Evolutionary conservation across 1,284 basidiomycete genomes (phyloP).

Genomic region (Moesziomyces sp.): DNA sequence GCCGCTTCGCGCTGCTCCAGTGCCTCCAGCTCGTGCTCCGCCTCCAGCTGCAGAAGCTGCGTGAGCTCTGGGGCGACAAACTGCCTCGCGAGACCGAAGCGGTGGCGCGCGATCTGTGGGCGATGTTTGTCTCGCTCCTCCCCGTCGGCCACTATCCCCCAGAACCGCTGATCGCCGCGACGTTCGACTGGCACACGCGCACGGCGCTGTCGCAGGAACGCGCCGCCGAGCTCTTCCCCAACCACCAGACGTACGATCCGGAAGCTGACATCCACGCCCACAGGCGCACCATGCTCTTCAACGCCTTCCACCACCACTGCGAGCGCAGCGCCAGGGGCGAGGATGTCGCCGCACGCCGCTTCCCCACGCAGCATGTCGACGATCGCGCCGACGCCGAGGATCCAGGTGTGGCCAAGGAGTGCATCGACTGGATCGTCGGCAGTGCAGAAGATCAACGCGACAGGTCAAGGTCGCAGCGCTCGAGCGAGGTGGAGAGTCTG

Average conservation of each 20-base stretch:
- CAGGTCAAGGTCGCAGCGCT: conserved; percentile 13
- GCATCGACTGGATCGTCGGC: conserved; percentile 41
- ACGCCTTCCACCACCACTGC: conserved; percentile 19
- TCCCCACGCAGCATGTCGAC: conserved; percentile 5
- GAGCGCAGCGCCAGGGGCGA: conserved; percentile 12
- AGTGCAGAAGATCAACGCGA: conserved; percentile 14
- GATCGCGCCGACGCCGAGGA: conserved; percentile 24
- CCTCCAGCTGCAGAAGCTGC: conserved; percentile 49
- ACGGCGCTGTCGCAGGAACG: conserved; percentile 30
- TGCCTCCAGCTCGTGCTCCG: conserved; percentile 57
- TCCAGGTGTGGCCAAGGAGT: conserved; percentile 26
- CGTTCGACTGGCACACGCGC: conserved; percentile 48
- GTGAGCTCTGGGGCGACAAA: conserved; percentile 30
- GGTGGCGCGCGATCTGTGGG: conserved; percentile 58
- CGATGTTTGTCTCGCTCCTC: conserved; percentile 49
- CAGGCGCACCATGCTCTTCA: conserved; percentile 35
- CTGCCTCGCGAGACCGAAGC: conserved; percentile 52
- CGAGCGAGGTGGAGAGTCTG: conserved; percentile 28
- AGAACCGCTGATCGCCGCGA: conserved; percentile 47
- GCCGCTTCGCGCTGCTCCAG: conserved; percentile 47
- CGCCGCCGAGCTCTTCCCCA: conserved; percentile 31
- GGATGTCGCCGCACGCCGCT: neutral
- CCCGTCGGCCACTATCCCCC: conserved; percentile 41
- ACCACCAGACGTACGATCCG: conserved; percentile 31
- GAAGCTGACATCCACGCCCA: conserved; percentile 39